phyloP scores from a whole-genome alignment of 1,139 yeast species.

The Lodderomyces theae region DNA sequence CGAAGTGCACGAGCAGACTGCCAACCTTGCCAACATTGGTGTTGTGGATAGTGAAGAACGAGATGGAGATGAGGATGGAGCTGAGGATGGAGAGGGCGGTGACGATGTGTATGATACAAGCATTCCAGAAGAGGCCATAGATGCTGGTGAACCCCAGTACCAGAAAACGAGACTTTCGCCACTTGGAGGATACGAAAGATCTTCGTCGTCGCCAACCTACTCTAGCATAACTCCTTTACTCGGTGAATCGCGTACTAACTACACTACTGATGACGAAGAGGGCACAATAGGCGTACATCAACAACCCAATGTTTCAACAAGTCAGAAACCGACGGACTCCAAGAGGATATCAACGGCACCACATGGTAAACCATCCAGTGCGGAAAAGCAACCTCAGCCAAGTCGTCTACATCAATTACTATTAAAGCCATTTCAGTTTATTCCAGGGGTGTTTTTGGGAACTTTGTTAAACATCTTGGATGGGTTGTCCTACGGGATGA shows the following conservation, averaged over 20 bases:
- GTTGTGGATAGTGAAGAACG: conserved; percentile 38
- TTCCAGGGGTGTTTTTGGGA: conserved; percentile 84
- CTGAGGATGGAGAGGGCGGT: no score
- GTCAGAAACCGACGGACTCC: not conserved
- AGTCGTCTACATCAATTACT: conserved; percentile 20
- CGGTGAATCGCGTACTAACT: conserved; percentile 4
- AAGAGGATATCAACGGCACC: not conserved
- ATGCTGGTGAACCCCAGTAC: no score
- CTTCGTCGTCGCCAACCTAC: conserved; percentile 6
- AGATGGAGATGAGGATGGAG: conserved; percentile 3
- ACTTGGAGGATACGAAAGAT: conserved; percentile 2
- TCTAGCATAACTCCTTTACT: conserved; percentile 10
- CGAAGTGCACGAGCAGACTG: conserved; percentile 63
- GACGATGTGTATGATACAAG: not conserved
- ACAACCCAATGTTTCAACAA: not conserved
- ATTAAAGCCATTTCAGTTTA: conserved; percentile 43
- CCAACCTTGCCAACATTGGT: conserved; percentile 58
- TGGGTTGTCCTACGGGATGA: conserved; percentile 96
- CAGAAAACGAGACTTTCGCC: conserved; percentile 28
- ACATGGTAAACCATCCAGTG: not conserved
- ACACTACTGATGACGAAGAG: not conserved
- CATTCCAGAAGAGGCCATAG: conserved; percentile 1
- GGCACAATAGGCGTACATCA: not conserved
- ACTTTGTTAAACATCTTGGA: conserved; percentile 81
- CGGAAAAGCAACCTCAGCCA: conserved; percentile 10